A percentile compares a stretch with the other conserved stretches of the same genome.
These are phyloP conservation scores for Kodamaea suecica DNA, from an alignment of 1,139 yeast species.

Conservation along the genomic window DNA sequence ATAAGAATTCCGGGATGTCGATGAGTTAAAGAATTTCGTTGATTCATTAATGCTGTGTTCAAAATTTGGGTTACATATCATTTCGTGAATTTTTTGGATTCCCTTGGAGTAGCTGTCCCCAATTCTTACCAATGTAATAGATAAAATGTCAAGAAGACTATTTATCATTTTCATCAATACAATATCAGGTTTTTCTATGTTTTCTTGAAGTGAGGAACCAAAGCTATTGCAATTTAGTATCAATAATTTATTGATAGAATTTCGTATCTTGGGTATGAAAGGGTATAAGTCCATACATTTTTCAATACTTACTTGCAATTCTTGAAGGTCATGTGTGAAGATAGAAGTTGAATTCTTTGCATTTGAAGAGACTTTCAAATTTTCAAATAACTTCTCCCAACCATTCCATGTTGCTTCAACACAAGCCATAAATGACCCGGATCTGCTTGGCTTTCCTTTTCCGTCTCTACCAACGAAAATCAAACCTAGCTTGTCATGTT, in stretches of 20 bases:
- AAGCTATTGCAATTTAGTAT: constrained; percentile 24
- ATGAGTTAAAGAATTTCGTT: background rate
- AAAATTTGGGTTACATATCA: constrained; percentile 10
- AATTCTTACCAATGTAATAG: constrained; percentile 26
- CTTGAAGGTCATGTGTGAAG: constrained; percentile 19
- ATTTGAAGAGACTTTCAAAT: constrained; percentile 34
- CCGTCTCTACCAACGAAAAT: constrained; percentile 53
- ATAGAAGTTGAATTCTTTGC: constrained; percentile 2
- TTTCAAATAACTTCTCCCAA: constrained; percentile 49
- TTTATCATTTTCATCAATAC: constrained; percentile 12
- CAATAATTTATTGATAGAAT: constrained; percentile 27
- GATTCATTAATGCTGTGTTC: background rate
- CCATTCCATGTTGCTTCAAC: constrained; percentile 53
- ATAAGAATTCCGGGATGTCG: background rate
- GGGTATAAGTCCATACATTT: constrained; percentile 33
- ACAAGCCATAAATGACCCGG: constrained; percentile 57
- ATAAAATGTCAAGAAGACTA: constrained; percentile 16
- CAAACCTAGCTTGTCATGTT: constrained; percentile 52
- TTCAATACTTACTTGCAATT: constrained; percentile 25
- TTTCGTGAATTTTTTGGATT: constrained; percentile 16
- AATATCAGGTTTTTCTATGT: constrained; percentile 7
- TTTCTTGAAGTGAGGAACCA: constrained; percentile 9
- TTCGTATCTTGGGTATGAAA: constrained; percentile 21
- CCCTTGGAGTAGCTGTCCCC: constrained; percentile 22
- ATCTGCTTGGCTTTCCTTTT: constrained; percentile 25